These are phyloP conservation scores for Blastomyces parvus DNA, from an alignment of 2,329 filamentous ascomycete species.

Conservation along the genomic window DNA sequence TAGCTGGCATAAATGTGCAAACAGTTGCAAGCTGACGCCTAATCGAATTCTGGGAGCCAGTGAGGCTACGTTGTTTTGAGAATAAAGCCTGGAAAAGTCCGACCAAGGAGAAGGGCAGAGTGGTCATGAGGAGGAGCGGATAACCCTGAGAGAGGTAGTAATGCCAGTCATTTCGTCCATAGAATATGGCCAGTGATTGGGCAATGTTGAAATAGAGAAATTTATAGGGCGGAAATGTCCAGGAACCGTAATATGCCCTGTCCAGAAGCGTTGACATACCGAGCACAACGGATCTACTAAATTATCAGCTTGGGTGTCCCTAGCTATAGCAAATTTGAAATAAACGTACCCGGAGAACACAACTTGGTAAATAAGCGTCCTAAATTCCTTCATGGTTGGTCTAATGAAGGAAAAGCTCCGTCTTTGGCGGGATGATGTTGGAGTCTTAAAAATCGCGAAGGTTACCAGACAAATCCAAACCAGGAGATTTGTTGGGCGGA, in stretches of 20 bases:
- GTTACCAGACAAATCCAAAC: constrained; percentile 66
- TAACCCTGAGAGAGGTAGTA: constrained; percentile 90
- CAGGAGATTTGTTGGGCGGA: constrained; percentile 81
- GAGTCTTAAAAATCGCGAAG: constrained; percentile 40
- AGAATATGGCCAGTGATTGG: constrained; percentile 82
- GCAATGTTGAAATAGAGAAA: constrained; percentile 88
- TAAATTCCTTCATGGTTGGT: constrained; percentile 24
- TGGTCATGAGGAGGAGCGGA: constrained; percentile 74
- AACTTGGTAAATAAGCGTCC: constrained; percentile 51
- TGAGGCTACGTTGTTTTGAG: constrained; percentile 13
- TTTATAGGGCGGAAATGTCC: constrained; percentile 79
- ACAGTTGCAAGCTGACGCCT: constrained; percentile 49
- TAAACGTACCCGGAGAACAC: constrained; percentile 46
- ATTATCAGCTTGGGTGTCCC: not conserved
- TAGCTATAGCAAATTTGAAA: not conserved
- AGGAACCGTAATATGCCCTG: constrained; percentile 67
- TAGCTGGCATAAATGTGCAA: constrained; percentile 49
- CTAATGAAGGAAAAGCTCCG: constrained; percentile 1
- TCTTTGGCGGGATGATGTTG: not conserved
- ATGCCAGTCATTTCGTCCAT: constrained; percentile 80
- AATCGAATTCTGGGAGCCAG: constrained; percentile 26
- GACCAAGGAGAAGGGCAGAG: constrained; percentile 62
- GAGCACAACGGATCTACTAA: constrained; percentile 41
- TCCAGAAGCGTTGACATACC: constrained; percentile 59
- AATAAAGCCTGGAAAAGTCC: constrained; percentile 50